Percentiles rank a stretch among this genome's conserved stretches.
Conservation (phyloP, 352 stramenopile species). For the Plasmopara halstedii region DNA sequence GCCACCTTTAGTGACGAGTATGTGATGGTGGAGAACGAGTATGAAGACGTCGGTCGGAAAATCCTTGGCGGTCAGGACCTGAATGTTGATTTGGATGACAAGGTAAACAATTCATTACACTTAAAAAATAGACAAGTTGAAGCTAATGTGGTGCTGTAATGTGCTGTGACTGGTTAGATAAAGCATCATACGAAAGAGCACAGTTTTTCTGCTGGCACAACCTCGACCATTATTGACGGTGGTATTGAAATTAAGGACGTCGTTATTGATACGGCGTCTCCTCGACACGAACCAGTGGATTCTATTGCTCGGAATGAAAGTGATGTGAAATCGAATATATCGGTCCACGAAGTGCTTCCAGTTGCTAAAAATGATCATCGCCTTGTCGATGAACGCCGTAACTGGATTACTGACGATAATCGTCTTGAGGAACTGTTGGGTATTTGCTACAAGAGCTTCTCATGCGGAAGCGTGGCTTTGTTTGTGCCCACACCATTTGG, state of each 20-base stretch:
- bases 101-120: too few relatives aligned
- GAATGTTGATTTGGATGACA: slow-evolving; percentile 35
- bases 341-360: slow-evolving; percentile 18
- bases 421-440: slow-evolving; percentile 62
- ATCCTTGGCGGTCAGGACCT: slow-evolving; percentile 52
- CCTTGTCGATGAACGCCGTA: slow-evolving; percentile 25
- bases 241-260: slow-evolving; percentile 24
- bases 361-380: slow-evolving; percentile 26
- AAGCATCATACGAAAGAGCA: slow-evolving; percentile 17
- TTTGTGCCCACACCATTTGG: slow-evolving; percentile 77
- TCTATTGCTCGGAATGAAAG: slow-evolving; percentile 1
- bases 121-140: too few relatives aligned
- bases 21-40: slow-evolving; percentile 77
- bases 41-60: slow-evolving; percentile 67
- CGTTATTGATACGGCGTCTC: slow-evolving; percentile 30
- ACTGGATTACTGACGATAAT: slow-evolving; percentile 56
- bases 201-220: slow-evolving; percentile 2
- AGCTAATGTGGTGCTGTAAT: too few relatives aligned
- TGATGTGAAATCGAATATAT: slow-evolving; percentile 17
- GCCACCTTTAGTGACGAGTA: slow-evolving; percentile 71
- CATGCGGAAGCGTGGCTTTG: slow-evolving; percentile 55
- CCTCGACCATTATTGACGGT: slow-evolving; percentile 16
- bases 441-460: slow-evolving; percentile 82
- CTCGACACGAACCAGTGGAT: slow-evolving; percentile 6
- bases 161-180: too few relatives aligned